Conservation (phyloP, 306 rosid genomes). For the Quercus rubra region DNA sequence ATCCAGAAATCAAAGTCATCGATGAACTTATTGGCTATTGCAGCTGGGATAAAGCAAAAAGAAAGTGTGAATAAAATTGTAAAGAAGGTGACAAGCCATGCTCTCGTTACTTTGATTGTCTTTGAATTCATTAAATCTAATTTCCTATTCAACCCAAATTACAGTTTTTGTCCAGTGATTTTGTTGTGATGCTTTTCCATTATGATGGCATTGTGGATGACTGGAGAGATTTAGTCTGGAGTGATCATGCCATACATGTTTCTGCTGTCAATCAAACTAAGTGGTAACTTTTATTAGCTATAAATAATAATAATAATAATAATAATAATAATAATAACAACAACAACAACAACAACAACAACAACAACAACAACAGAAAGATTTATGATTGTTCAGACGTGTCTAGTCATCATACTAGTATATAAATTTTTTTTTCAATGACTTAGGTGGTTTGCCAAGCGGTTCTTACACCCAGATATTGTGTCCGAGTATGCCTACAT, state of each 20-base stretch:
- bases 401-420: background rate
- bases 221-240: slow-evolving; percentile 53
- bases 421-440: background rate
- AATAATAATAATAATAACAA: background rate
- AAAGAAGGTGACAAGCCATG: slow-evolving; percentile 7
- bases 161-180: slow-evolving; percentile 45
- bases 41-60: slow-evolving; percentile 30
- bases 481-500: slow-evolving; percentile 19
- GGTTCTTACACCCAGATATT: slow-evolving; percentile 26
- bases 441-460: slow-evolving; percentile 32
- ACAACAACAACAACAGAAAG: background rate
- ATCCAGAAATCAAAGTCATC: slow-evolving; percentile 10
- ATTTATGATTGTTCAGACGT: background rate
- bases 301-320: background rate
- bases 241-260: slow-evolving; percentile 38
- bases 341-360: too few relatives aligned
- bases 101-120: background rate
- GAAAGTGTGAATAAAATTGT: slow-evolving; percentile 24
- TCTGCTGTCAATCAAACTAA: slow-evolving; percentile 55
- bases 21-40: slow-evolving; percentile 20
- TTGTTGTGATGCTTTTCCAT: slow-evolving; percentile 55
- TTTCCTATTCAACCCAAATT: background rate
- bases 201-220: slow-evolving; percentile 50
- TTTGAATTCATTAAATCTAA: background rate
- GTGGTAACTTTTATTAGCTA: slow-evolving; percentile 31